phyloP scores from a whole-genome alignment of 805 yeast species.

The Metschnikowia cerradonensis region DNA sequence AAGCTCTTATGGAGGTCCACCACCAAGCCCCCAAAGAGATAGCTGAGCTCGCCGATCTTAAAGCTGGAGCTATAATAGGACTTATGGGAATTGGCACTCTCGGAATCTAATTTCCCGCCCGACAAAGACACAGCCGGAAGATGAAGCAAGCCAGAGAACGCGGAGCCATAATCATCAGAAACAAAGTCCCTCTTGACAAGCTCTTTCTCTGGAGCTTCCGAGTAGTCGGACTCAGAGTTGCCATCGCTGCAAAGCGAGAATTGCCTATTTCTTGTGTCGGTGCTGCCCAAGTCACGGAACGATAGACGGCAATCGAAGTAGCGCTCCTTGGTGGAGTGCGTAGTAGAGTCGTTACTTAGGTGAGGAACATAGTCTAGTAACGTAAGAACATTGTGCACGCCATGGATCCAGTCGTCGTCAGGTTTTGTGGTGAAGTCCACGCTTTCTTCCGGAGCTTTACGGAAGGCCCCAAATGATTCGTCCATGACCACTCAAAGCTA shows the following conservation, averaged over 20 bases:
- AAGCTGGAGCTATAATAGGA: conserved; percentile 29
- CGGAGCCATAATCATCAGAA: conserved; percentile 12
- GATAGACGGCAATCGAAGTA: neutral
- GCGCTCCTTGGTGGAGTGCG: neutral
- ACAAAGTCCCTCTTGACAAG: neutral
- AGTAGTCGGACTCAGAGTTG: neutral
- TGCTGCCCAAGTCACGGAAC: neutral
- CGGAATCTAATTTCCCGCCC: neutral
- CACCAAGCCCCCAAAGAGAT: conserved; percentile 37
- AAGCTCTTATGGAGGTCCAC: conserved; percentile 18
- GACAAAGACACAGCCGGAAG: conserved; percentile 12
- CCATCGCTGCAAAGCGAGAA: neutral
- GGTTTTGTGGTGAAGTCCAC: conserved; percentile 6
- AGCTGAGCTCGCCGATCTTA: conserved; percentile 28
- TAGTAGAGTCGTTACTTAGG: neutral
- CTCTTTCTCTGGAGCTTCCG: neutral
- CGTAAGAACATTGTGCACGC: conserved; percentile 20
- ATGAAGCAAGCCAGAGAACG: conserved; percentile 16
- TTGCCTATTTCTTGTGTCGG: neutral
- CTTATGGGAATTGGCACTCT: conserved; percentile 1
- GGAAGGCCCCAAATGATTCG: conserved; percentile 5
- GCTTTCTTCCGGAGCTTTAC: conserved; percentile 5
- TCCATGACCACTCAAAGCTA: neutral
- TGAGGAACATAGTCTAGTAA: conserved; percentile 4
- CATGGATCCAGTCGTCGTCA: conserved; percentile 11